These are phyloP conservation scores for Phaeophleospora eucalypticola DNA, from an alignment of 2,329 filamentous ascomycete genomes.

Conservation along the genomic window DNA sequence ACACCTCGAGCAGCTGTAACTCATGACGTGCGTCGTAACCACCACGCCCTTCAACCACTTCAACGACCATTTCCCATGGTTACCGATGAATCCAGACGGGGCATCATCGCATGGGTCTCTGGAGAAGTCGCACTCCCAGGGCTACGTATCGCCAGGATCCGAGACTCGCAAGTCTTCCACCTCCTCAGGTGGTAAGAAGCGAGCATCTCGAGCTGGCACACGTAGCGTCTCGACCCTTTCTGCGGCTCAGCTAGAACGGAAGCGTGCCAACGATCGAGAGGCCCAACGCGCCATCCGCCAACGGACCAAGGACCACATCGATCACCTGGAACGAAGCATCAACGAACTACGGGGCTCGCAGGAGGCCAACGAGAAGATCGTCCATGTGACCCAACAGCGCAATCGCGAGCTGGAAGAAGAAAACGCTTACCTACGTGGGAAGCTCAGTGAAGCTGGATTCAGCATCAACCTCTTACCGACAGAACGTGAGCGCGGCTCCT, in stretches of 20 bases:
- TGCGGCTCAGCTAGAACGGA: constrained; percentile 55
- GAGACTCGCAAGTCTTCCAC: constrained; percentile 26
- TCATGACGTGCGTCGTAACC: constrained; percentile 32
- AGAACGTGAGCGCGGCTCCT: constrained; percentile 13
- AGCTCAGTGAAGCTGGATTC: constrained; percentile 45
- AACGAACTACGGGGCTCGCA: constrained; percentile 48
- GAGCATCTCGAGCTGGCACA: constrained; percentile 52
- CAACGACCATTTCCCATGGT: constrained; percentile 28
- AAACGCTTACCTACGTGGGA: constrained; percentile 49
- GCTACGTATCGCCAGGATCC: constrained; percentile 29
- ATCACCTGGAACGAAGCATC: constrained; percentile 53
- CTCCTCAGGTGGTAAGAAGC: constrained; percentile 41
- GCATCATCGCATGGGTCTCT: constrained; percentile 18
- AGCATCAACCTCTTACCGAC: constrained; percentile 14
- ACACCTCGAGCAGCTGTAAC: constrained; percentile 3
- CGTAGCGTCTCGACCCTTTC: constrained; percentile 56
- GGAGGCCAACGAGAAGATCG: constrained; percentile 45
- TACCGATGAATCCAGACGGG: constrained; percentile 29
- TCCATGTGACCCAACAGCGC: constrained; percentile 48
- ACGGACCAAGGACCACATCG: constrained; percentile 57
- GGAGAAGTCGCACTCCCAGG: constrained; percentile 25
- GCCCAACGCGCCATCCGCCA: constrained; percentile 58
- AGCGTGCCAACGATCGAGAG: constrained; percentile 58
- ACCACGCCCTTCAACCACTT: constrained; percentile 29
- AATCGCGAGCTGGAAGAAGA: constrained; percentile 55